A percentile compares a stretch with the other conserved stretches of the same genome.
phyloP scores from a whole-genome alignment of 345 rosid species.

The Heritiera fomes region DNA sequence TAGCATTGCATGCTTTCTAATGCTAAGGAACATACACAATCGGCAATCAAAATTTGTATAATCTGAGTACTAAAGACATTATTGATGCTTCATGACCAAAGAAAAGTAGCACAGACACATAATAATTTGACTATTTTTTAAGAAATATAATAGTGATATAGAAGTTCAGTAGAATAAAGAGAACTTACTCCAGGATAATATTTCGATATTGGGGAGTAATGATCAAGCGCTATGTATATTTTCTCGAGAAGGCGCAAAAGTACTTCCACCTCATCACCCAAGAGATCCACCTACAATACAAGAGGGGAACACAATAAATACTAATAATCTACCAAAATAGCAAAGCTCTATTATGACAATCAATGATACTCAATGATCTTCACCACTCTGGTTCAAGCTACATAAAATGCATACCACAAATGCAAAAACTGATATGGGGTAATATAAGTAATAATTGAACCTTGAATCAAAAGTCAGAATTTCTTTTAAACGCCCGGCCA shows the following conservation, averaged over 20 bases:
- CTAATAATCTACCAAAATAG: not conserved
- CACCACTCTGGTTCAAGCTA: not conserved
- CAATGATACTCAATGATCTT: not conserved
- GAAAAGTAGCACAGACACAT: not conserved
- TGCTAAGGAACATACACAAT: not conserved
- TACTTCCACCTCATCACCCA: conserved; percentile 86
- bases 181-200: conserved; percentile 90
- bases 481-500: not conserved
- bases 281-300: conserved; percentile 81
- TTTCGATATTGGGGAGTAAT: conserved; percentile 81
- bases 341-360: not conserved
- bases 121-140: not conserved
- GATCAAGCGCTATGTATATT: conserved; percentile 89
- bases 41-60: not conserved
- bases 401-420: not conserved
- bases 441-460: not conserved
- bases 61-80: not conserved
- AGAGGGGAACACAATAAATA: conserved; percentile 13
- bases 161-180: conserved; percentile 1
- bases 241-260: conserved; percentile 80
- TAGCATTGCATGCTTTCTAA: not conserved
- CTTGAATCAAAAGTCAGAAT: not conserved
- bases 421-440: not conserved
- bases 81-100: not conserved
- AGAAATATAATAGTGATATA: not conserved